Base-by-base conservation (phyloP, 2,329 filamentous ascomycete genomes). In the Diaporthe vaccinii region DNA sequence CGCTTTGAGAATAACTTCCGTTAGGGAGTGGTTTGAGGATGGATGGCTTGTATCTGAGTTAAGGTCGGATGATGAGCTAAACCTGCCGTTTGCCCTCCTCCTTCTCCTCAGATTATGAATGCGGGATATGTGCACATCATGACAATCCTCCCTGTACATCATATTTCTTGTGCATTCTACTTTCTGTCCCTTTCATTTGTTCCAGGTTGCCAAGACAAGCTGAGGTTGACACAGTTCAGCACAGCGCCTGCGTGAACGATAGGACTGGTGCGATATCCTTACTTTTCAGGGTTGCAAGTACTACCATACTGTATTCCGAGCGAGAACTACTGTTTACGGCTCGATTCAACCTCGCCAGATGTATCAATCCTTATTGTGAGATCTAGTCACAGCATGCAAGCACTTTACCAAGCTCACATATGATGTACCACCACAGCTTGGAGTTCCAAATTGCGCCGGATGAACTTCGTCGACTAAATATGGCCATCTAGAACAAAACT, bases 1-100 rank as follows among this genome's bases (percentile, higher is more conserved):
- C 57, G 78, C 49, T 78, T 80, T 70, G 78, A 80, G 73, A 78
- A 78, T 51, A 77, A 75, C 31, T 76, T 77, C 28, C 68, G 69
- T 9, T 76, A 49, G 74, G 9, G 31, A 17, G 53, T 2, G 1
- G 39, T 15, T 9, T 9, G 20, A 31, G 44, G 3, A 3, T 14
- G 67, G 20, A n/a, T 9, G 10, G n/a, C 46, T 44, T 62, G 25
- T 12, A 14, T 6, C 6, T 34, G 10, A 15, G 25, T 55, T 69
- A 22, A 36, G 22, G 20, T 53, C 22, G 36, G 65, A 0, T 28
- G 31, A 39, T 14, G 17, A n/a, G 25, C 25, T 14, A 7, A 28
- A 12, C 14, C 34, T n/a, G 10, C n/a, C 34, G 31, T 31, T 28
- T 49, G 7, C 15, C 22, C n/a, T 39, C 8, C 5, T 53, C 9